phyloP scores from a whole-genome alignment of 164 flowering plant genomes.

The Macadamia tetraphylla region DNA sequence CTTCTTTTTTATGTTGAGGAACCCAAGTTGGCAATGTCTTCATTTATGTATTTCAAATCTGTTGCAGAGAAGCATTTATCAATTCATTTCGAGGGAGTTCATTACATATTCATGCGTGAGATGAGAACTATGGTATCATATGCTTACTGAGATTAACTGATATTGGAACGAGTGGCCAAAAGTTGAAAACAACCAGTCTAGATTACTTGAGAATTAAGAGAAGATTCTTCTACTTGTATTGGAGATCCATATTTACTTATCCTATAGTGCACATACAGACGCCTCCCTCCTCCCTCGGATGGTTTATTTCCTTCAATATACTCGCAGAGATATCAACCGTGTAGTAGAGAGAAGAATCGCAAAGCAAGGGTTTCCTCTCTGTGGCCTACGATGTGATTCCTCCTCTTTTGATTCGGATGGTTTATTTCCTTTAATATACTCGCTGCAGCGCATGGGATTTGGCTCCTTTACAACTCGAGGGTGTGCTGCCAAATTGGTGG shows the following conservation, averaged over 20 bases:
- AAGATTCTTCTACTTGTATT: not conserved
- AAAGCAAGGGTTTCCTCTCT: too few relatives aligned
- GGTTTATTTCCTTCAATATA: too few relatives aligned
- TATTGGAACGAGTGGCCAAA: not conserved
- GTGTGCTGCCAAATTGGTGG: too few relatives aligned
- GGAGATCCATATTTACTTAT: not conserved
- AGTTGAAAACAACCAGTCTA: not conserved
- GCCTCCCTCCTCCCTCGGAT: too few relatives aligned
- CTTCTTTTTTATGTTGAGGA: not conserved
- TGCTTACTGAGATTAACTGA: not conserved
- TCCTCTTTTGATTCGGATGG: too few relatives aligned
- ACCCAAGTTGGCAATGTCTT: not conserved
- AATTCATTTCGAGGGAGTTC: constrained; percentile 84
- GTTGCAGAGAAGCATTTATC: constrained; percentile 76
- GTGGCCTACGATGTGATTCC: too few relatives aligned
- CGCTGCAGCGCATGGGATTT: too few relatives aligned
- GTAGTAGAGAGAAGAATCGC: too few relatives aligned
- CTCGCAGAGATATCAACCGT: too few relatives aligned
- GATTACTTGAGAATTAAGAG: not conserved
- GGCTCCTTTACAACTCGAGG: too few relatives aligned
- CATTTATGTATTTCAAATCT: not conserved
- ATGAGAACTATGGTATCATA: constrained; percentile 7
- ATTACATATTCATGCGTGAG: constrained; percentile 60
- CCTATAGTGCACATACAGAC: not conserved
- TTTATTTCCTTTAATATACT: too few relatives aligned